Base-by-base conservation (phyloP, 1,284 basidiomycete species). In the Takashimella koratensis region DNA sequence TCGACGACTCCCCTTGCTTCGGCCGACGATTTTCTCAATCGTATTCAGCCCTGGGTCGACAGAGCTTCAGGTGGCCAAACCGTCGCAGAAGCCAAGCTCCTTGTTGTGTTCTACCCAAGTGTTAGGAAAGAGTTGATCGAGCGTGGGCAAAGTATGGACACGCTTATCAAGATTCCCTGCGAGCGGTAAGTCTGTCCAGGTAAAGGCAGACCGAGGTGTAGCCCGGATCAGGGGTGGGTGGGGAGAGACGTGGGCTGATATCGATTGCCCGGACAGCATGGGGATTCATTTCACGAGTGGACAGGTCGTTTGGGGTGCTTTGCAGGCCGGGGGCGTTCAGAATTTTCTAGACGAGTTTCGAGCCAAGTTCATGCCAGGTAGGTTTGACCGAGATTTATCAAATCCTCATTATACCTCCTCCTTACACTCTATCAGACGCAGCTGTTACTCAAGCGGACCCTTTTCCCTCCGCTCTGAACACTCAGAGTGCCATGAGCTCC, bases 221-320 rank as follows among this genome's bases (percentile, higher is more conserved):
- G n/a, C n/a, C n/a, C n/a, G n/a, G n/a, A n/a, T n/a, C n/a, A n/a
- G n/a, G n/a, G n/a, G n/a, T n/a, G n/a, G n/a, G n/a, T n/a, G n/a
- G n/a, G n/a, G n/a, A n/a, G n/a, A n/a, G n/a, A n/a, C n/a, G n/a
- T n/a, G n/a, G n/a, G n/a, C n/a, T n/a, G n/a, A n/a, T n/a, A n/a
- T n/a, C n/a, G n/a, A n/a, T n/a, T n/a, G n/a, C n/a, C n/a, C n/a
- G 47, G 8, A 13, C 40, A 68, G 65, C 36, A 23, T 55, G 0
- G 62, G 64, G 2, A 42, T 70, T 10, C 30, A 21, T 23, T 16
- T 57, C 13, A 49, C 58, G 5, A 49, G 56, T 8, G 71, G 68
- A 10, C 44, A 27, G 3, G 51, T 71, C n/a, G 39, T 63, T 4
- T 73, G 71, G 71, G 60, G 60, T 4, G 57, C 67, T 0, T 59